Conservation (phyloP, 2,329 filamentous ascomycete species). For the Pyricularia pennisetigena region DNA sequence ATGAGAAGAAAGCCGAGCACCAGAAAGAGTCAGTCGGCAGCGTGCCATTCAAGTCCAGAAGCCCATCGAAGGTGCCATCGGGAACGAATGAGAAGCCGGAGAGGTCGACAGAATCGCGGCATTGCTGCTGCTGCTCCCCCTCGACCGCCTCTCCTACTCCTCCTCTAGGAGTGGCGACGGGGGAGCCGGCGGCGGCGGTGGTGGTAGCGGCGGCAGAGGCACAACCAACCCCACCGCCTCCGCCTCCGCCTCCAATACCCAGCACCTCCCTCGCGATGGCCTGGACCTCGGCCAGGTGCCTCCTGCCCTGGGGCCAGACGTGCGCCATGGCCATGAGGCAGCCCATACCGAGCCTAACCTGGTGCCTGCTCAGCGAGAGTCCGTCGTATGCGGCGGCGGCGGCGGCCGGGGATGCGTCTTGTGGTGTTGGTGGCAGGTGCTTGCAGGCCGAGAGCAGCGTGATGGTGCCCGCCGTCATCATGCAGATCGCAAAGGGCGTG, state of each 20-base stretch:
- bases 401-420: slow-evolving; percentile 5
- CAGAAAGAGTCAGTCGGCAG: neutral
- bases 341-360: slow-evolving; percentile 30
- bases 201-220: neutral
- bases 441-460: slow-evolving; percentile 26
- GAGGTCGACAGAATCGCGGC: neutral
- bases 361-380: slow-evolving; percentile 24
- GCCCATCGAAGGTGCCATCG: neutral
- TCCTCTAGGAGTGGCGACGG: neutral
- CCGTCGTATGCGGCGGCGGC: slow-evolving; percentile 9
- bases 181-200: neutral
- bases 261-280: slow-evolving; percentile 24
- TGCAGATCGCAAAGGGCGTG: slow-evolving; percentile 29
- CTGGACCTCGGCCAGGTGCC: slow-evolving; percentile 27
- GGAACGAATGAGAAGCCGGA: neutral
- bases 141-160: neutral
- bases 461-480: slow-evolving; percentile 26
- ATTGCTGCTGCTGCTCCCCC: neutral
- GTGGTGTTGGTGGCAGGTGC: slow-evolving; percentile 16
- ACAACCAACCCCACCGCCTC: neutral
- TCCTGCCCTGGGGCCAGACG: slow-evolving; percentile 25
- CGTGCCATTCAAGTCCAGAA: neutral
- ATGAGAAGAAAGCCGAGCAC: neutral
- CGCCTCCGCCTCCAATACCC: slow-evolving; percentile 1
- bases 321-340: slow-evolving; percentile 24